Evolutionary conservation across 2,329 filamentous ascomycete genomes (phyloP).

Genomic region (Samsoniella hepiali): DNA sequence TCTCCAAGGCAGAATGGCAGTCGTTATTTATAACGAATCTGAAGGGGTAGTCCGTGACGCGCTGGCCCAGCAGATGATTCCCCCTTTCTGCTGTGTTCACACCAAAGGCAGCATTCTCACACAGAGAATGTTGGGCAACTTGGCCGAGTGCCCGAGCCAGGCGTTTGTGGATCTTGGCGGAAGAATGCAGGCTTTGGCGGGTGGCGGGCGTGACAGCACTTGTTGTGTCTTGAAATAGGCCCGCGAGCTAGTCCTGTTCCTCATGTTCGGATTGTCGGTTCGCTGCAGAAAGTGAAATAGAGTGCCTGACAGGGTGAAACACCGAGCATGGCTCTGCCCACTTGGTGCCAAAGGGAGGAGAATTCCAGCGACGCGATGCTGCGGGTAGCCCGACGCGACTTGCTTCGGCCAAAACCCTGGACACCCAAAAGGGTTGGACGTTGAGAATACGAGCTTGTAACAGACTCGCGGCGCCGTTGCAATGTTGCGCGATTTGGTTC

Average conservation of each 20-base stretch:
- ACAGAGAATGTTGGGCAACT: neutral
- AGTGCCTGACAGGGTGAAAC: conserved; percentile 14
- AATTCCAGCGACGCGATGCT: conserved; percentile 4
- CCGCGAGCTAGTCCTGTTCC: neutral
- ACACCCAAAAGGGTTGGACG: neutral
- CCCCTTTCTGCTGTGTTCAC: neutral
- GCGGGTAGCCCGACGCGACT: neutral
- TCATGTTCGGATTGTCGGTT: neutral
- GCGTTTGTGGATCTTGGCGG: neutral
- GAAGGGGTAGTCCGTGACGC: neutral
- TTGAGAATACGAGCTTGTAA: neutral
- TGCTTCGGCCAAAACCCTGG: conserved; percentile 2
- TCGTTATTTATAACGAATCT: conserved; percentile 29
- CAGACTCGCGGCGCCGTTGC: neutral
- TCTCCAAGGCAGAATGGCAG: conserved; percentile 22
- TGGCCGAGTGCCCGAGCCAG: neutral
- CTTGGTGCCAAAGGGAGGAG: neutral
- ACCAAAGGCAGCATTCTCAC: neutral
- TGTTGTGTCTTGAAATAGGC: conserved; percentile 12
- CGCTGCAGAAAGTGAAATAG: neutral
- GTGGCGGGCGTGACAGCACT: neutral
- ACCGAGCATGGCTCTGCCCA: neutral
- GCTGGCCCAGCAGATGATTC: neutral
- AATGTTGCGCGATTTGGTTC: neutral
- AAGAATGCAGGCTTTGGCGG: conserved; percentile 11